Evolutionary conservation across 2,329 filamentous ascomycete species (phyloP).

Genomic region (Neophaeococcomyces mojaviensis): DNA sequence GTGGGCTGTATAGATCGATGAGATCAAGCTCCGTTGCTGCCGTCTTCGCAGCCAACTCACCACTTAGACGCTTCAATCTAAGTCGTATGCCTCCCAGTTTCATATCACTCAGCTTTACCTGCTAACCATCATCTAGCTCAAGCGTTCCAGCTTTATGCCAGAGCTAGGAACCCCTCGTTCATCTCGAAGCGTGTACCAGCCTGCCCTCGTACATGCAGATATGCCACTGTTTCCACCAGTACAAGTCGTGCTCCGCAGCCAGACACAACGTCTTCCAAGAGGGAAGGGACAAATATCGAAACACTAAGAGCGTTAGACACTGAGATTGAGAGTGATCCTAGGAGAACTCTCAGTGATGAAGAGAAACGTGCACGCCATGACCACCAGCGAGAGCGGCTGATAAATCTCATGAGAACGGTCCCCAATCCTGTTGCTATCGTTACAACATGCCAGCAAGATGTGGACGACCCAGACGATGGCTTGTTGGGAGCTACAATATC

Average conservation of each 20-base stretch:
- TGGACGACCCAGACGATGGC: neutral
- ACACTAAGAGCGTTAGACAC: too few species aligned
- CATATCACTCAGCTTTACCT: neutral
- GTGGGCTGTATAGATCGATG: neutral
- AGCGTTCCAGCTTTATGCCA: neutral
- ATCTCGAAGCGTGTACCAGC: too few species aligned
- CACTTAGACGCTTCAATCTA: neutral
- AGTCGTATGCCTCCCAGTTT: neutral
- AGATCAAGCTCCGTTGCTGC: neutral
- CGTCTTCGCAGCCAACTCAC: constrained; percentile 3
- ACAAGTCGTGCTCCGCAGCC: too few species aligned
- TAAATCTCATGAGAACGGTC: constrained; percentile 5
- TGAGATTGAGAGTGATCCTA: too few species aligned
- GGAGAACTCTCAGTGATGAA: too few species aligned
- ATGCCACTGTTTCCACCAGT: too few species aligned
- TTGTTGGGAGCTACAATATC: constrained; percentile 1
- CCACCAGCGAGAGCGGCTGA: neutral
- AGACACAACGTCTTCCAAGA: too few species aligned
- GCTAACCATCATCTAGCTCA: neutral
- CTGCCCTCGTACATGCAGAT: too few species aligned
- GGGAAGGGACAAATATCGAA: too few species aligned
- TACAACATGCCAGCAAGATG: neutral
- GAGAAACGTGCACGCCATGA: neutral
- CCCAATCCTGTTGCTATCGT: constrained; percentile 3
- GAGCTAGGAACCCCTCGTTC: too few species aligned